These are phyloP conservation scores for Diplodia seriata DNA, from an alignment of 2,329 filamentous ascomycete species.

Conservation along the genomic window DNA sequence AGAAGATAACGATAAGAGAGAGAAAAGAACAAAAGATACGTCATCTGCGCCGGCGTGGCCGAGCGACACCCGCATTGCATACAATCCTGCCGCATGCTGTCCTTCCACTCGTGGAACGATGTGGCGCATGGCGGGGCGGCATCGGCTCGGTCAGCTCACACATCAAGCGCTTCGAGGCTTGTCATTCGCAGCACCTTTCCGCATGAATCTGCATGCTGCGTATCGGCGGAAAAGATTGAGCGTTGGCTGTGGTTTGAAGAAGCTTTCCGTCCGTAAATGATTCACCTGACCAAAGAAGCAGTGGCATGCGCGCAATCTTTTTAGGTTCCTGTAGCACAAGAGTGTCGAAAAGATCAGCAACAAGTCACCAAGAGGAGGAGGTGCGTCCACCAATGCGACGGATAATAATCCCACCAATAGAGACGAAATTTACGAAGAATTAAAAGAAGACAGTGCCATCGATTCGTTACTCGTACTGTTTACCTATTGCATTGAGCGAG, in stretches of 20 bases:
- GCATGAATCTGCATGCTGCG: background rate
- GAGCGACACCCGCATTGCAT: background rate
- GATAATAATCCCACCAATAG: no score
- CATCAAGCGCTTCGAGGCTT: background rate
- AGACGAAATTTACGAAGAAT: no score
- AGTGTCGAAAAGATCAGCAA: no score
- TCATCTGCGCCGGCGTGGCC: background rate
- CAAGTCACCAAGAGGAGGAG: no score
- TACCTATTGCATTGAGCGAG: no score
- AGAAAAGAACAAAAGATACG: background rate
- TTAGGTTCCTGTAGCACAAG: no score
- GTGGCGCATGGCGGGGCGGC: background rate
- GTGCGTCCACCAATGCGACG: no score
- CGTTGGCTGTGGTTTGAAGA: background rate
- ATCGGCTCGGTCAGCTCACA: background rate
- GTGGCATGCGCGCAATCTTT: no score
- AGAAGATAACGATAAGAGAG: constrained; percentile 6
- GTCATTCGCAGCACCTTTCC: background rate
- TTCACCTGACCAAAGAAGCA: no score
- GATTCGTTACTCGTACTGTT: no score
- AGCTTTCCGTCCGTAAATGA: background rate
- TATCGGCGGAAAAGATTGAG: background rate
- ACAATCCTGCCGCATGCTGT: background rate
- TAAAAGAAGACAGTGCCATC: no score
- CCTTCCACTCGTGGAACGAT: background rate